These are phyloP conservation scores for Fusarium nodosum DNA, from an alignment of 2,329 filamentous ascomycete genomes.

Conservation along the genomic window DNA sequence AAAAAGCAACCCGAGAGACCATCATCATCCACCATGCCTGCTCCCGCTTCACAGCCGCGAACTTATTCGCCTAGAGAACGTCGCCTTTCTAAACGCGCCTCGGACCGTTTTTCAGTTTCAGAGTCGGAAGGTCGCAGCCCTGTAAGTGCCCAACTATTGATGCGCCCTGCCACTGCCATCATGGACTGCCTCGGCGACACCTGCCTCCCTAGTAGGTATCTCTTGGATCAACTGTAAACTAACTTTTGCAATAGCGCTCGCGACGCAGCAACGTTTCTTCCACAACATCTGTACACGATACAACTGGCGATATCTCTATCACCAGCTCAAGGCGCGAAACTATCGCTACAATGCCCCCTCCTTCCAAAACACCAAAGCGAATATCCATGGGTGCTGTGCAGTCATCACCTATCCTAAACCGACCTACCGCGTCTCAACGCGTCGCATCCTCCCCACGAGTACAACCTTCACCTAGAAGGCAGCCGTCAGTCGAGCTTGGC, in stretches of 20 bases:
- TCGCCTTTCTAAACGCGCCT: constrained; percentile 27
- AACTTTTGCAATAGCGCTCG: constrained; percentile 22
- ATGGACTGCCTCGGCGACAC: neutral
- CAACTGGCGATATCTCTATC: constrained; percentile 13
- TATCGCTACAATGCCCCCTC: constrained; percentile 21
- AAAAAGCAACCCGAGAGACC: constrained; percentile 32
- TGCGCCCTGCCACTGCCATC: neutral
- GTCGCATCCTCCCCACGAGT: neutral
- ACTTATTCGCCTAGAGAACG: constrained; percentile 38
- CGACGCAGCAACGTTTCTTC: constrained; percentile 35
- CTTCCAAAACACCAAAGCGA: constrained; percentile 1
- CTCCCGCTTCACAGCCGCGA: constrained; percentile 21
- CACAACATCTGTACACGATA: constrained; percentile 19
- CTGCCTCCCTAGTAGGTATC: too few relatives aligned
- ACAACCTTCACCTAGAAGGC: constrained; percentile 15
- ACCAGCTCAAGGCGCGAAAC: constrained; percentile 19
- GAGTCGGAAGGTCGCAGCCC: constrained; percentile 33
- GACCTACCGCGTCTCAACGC: neutral
- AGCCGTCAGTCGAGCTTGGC: neutral
- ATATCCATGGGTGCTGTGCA: neutral
- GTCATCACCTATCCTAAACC: constrained; percentile 2
- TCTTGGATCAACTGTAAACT: neutral
- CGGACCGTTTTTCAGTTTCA: constrained; percentile 17
- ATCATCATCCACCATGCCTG: constrained; percentile 30
- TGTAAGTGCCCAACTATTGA: constrained; percentile 22